Conservation (phyloP, 257 asterid species). For the Oldenlandia corymbosa region DNA sequence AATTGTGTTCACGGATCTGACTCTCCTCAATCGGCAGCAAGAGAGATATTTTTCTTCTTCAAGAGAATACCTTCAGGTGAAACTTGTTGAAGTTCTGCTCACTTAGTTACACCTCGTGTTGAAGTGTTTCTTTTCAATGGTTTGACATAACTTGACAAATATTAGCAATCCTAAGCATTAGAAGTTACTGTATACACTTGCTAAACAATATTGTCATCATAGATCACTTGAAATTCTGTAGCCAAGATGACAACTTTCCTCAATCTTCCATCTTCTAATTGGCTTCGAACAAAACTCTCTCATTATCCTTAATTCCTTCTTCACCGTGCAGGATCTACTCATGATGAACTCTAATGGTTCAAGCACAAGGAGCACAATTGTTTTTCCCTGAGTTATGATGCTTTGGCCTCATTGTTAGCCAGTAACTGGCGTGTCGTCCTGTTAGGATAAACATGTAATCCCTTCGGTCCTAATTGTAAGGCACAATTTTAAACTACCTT, state of each 20-base stretch:
- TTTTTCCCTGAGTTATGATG: not conserved
- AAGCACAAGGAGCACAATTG: not conserved
- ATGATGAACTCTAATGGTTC: constrained; percentile 54
- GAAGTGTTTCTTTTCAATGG: not conserved
- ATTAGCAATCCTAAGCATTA: not conserved
- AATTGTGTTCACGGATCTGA: constrained; percentile 93
- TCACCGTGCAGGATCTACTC: constrained; percentile 40
- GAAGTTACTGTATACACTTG: not conserved
- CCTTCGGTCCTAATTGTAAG: no score
- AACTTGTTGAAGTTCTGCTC: not conserved
- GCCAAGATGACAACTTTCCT: not conserved
- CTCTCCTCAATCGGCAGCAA: constrained; percentile 64
- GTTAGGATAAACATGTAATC: no score
- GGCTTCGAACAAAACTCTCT: not conserved
- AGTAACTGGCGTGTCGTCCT: not conserved
- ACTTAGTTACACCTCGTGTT: not conserved
- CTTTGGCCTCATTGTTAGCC: not conserved
- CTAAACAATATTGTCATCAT: not conserved
- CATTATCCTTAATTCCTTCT: not conserved
- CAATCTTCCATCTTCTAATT: not conserved
- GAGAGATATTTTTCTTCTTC: constrained; percentile 70
- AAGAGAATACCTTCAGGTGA: constrained; percentile 52
- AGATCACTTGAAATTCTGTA: not conserved
- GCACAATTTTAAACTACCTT: no score
- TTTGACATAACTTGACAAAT: not conserved